Evolutionary conservation across 2,329 filamentous ascomycete genomes (phyloP).

Genomic region (Penicillium oxalicum): DNA sequence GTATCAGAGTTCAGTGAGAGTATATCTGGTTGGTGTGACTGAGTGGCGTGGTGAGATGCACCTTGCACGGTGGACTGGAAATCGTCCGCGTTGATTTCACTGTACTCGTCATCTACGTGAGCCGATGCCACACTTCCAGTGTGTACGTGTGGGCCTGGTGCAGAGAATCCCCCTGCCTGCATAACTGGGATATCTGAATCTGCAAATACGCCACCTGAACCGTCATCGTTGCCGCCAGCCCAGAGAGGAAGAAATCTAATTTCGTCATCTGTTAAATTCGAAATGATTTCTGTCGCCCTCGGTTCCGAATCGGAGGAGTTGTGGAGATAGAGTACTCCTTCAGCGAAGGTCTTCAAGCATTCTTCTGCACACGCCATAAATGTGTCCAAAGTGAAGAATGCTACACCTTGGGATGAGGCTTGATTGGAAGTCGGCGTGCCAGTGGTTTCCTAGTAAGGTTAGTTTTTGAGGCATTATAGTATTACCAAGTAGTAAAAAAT

Average conservation of each 20-base stretch:
- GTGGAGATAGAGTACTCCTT: conserved; percentile 13
- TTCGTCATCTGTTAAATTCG: conserved; percentile 53
- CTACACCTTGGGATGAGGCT: too few relatives aligned
- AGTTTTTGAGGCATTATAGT: too few relatives aligned
- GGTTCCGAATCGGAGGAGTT: conserved; percentile 10
- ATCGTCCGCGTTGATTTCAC: conserved; percentile 22
- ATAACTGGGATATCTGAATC: conserved; percentile 31
- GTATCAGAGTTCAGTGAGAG: conserved; percentile 19
- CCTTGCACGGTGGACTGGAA: conserved; percentile 30
- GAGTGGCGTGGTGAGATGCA: conserved; percentile 33
- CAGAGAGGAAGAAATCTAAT: conserved; percentile 60
- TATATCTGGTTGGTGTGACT: conserved; percentile 24
- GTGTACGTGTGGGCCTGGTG: conserved; percentile 31
- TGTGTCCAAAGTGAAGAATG: too few relatives aligned
- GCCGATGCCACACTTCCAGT: conserved; percentile 22
- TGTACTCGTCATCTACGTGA: conserved; percentile 17
- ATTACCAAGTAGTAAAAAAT: too few relatives aligned
- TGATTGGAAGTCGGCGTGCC: too few relatives aligned
- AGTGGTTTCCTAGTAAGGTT: too few relatives aligned
- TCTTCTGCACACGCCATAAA: too few relatives aligned
- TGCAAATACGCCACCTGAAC: conserved; percentile 45
- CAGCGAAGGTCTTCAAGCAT: conserved; percentile 10
- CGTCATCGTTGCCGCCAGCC: conserved; percentile 55
- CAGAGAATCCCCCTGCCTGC: conserved; percentile 32
- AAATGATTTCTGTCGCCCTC: conserved; percentile 38